Base-by-base conservation (phyloP, 176 grass and related monocot species). In the Puccinellia tenuiflora region DNA sequence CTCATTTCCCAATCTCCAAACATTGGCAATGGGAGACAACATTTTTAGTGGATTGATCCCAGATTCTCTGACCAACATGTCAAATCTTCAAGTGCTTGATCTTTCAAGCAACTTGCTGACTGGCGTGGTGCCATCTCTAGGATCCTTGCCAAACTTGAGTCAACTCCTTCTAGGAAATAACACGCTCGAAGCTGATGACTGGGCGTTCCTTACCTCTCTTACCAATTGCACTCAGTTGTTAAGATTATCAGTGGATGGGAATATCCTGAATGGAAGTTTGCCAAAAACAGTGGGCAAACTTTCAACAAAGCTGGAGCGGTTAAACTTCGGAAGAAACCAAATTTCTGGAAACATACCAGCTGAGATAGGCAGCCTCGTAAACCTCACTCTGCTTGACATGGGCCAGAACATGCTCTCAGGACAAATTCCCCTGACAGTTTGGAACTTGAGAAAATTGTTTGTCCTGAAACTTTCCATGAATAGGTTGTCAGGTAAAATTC, bases 381-480 rank as follows among this genome's bases (percentile, higher is more conserved):
- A 75, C 59, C 80, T 97, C 28, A 45, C 17, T 50, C 21, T 55
- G 0, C 52, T 97, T 76, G 31, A 47, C 17, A 85, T 97, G 77
- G 28, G 71, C 4, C 30, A 85, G n/a, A 97, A 94, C 37, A 85
- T 73, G 74, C 83, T 92, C 57, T 83, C 85, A 45, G 88, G 85
- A n/a, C 3, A 22, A 42, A 92, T 97, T 78, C 94, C 91, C 9
- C 12, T 5, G 10, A 76, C 47, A 5, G 69, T 94, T 43, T 68
- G 94, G 25, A 88, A 84, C 31, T 77, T 97, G 4, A 17, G 2
- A 1, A 75, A 83, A 0, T 59, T 97, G 73, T 0, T 68, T 75
- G 1, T 61, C 5, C 73, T 97, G 14, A 15, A 20, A 35, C 81
- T 97, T 4, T 90, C 79, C 1, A 79, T 0, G 10, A 97, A 97